Conservation (phyloP, 2,329 filamentous ascomycete species). For the Monosporascus sp. region DNA sequence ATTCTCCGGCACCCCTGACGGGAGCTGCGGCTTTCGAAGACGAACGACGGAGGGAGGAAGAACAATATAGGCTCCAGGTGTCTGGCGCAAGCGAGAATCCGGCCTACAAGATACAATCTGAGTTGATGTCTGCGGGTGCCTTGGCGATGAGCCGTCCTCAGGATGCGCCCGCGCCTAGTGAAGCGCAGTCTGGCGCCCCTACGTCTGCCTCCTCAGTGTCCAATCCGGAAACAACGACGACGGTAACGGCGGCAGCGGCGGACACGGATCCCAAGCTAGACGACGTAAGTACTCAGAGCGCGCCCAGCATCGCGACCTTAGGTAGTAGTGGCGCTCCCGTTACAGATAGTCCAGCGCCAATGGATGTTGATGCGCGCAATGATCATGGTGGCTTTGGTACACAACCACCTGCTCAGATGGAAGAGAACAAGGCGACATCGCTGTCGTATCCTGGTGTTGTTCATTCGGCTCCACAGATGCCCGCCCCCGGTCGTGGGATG, state of each 20-base stretch:
- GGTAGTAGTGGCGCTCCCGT: constrained; percentile 34
- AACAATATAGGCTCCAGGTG: constrained; percentile 36
- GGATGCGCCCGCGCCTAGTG: constrained; percentile 36
- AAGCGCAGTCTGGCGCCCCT: constrained; percentile 13
- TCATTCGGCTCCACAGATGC: constrained; percentile 36
- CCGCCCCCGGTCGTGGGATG: constrained; percentile 46
- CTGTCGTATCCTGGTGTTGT: constrained; percentile 52
- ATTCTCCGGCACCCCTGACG: constrained; percentile 44
- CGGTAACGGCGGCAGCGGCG: constrained; percentile 26
- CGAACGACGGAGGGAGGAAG: constrained; percentile 44
- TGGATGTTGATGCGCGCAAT: constrained; percentile 47
- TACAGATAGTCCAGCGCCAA: constrained; percentile 46
- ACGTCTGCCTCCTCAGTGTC: constrained; percentile 8
- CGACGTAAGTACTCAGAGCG: constrained; percentile 41
- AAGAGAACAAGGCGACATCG: constrained; percentile 46
- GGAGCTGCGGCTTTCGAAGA: constrained; percentile 51
- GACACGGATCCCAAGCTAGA: constrained; percentile 31
- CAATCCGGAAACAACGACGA: constrained; percentile 2
- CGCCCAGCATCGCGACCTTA: constrained; percentile 34
- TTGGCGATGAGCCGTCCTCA: constrained; percentile 51
- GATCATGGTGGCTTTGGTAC: constrained; percentile 29
- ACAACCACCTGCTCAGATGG: constrained; percentile 42
- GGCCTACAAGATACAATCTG: constrained; percentile 46
- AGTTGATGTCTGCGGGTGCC: constrained; percentile 48
- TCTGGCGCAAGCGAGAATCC: constrained; percentile 48